Evolutionary conservation across 306 rosid species (phyloP), one percentile per base, ranked within the genome.

Genomic region (Trifolium fragiferum): DNA sequence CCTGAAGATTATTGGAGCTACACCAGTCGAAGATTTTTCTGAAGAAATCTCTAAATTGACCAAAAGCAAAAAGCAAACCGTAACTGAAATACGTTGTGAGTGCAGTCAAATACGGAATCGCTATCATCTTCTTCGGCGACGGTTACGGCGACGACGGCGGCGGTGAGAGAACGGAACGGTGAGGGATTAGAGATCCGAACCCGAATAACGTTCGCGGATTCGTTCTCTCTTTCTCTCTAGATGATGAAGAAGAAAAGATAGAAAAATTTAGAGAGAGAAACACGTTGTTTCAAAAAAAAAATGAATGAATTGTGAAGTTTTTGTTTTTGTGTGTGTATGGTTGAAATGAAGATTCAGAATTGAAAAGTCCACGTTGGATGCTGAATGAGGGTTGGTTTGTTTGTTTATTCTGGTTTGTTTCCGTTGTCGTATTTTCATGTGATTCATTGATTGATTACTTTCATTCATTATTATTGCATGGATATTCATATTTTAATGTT

Each of bases 1-100:
- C 97, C 92, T 92, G 94, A 61, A 92, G 88, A 82, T 86, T 87
- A 68, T 82, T 88, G 44, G 84, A 51, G 38, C 79, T 76, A 77
- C 81, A 86, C 91, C 94, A 86, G 78, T 92, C 98, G 61, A 86
- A 32, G 73, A 90, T 37, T 73, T 89, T 88, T 10, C 98, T 68
- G 87, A 86, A 90, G 82, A 92, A 87, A 82, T 92, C 98, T 30
- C 98, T 69, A 84, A 92, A 57, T 76, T 92, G 98, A 27, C 98
- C 98, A 23, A 92, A 92, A 19, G 83, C 94, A 78, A 92, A 92
- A 76, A 92, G 96, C 67, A 92, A 74, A 51, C 91, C 98, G 50
- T 92, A 92, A 85, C 98, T 92, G 83, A 92, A 90, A 89, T 90
- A 92, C 71, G 98, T 92, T 59, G 92, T 88, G 57, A 92, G 82